Evolutionary conservation across 2,329 filamentous ascomycete species (phyloP), one percentile per base, ranked within the genome.

Genomic region (Paraphaeosphaeria minitans): DNA sequence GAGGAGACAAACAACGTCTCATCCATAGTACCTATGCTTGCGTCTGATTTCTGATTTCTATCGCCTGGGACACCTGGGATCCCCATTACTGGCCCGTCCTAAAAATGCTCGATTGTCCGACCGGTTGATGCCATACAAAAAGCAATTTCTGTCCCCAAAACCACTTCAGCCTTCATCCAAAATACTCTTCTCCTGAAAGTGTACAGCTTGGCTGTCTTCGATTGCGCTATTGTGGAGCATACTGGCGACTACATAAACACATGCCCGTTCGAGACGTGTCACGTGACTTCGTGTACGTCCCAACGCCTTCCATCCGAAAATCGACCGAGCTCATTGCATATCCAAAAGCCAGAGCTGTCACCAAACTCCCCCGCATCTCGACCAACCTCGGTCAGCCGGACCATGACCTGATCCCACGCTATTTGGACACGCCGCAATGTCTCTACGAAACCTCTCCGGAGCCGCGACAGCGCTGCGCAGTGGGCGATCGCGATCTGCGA

Each of bases 401-500:
- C 41, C 59, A 58, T 56, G 58, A 69, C 70, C 51, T 46, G 51
- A 45, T 55, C 52, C 58, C 33, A 54, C 61, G 24, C 39, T 56
- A 50, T 24, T 57, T 59, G 29, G 42, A 22, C 21, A 37, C 48
- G 54, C 59, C 54, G 61, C 63, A 67, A 76, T 76, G 74, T 69
- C 71, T 58, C 48, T 70, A 53, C 63, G 68, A 66, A 67, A 63
- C 58, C 51, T 73, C 24, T 59, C 71, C 21, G 65, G 65, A 57
- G 65, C 64, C 60, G 61, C 67, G 35, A 61, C 66, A 47, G 67
- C 66, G 56, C 60, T 66, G 16, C 57, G 66, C 54, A 65, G 57
- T 58, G 24, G 52, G 31, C 53, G 58, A 35, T 48, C 56, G 42
- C 21, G 56, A 13, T 58, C 60, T 24, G 24, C 52, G 31, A 39